A percentile compares a stretch with the other conserved stretches of the same genome.
phyloP scores from a whole-genome alignment of 176 grass and related monocot genomes.

The Lolium multiflorum region DNA sequence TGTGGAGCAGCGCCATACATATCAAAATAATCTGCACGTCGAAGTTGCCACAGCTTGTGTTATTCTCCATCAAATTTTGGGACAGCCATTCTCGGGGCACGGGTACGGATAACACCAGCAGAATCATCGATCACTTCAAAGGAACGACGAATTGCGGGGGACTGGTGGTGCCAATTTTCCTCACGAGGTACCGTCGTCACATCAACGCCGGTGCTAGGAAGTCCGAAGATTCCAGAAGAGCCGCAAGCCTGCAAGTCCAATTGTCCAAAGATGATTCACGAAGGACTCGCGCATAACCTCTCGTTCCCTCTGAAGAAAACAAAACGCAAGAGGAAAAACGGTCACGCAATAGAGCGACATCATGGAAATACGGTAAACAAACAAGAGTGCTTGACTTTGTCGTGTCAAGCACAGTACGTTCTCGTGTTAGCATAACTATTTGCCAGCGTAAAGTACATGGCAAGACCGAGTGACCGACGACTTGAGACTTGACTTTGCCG shows the following conservation, averaged over 20 bases:
- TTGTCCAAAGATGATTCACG: conserved; percentile 2
- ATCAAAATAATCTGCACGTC: too few relatives aligned
- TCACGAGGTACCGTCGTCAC: too few relatives aligned
- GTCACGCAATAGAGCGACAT: background rate
- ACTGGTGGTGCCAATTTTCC: too few relatives aligned
- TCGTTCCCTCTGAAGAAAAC: background rate
- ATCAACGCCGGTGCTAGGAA: background rate
- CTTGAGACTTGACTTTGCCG: background rate
- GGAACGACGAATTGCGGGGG: too few relatives aligned
- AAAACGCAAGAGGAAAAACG: background rate
- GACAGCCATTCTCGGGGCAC: too few relatives aligned
- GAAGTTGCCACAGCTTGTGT: too few relatives aligned
- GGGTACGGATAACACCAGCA: too few relatives aligned
- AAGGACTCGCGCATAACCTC: background rate
- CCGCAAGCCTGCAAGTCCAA: background rate
- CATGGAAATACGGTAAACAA: background rate
- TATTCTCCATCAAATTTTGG: too few relatives aligned
- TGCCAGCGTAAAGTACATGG: background rate
- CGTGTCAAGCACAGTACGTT: background rate
- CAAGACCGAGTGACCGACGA: background rate
- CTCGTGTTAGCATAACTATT: background rate
- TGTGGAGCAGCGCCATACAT: too few relatives aligned
- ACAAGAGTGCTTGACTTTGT: background rate
- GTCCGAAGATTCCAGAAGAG: background rate
- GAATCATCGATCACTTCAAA: too few relatives aligned